Evolutionary conservation across 1,284 basidiomycete species (phyloP), one percentile per base, ranked within the genome.

Genomic region (Pascua sp.): DNA sequence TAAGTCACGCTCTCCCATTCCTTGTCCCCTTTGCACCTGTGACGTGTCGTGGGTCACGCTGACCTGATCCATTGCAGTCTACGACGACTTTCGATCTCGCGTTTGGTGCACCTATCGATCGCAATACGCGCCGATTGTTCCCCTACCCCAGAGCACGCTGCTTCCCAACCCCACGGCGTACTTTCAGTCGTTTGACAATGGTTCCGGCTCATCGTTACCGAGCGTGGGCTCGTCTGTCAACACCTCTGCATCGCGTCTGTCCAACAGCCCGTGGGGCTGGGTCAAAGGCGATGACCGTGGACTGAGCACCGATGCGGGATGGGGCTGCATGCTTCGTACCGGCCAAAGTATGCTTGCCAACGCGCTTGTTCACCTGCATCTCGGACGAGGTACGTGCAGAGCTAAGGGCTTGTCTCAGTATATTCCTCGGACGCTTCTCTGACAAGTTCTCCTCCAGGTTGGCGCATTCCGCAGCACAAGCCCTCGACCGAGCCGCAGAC

Each of bases 311-410:
- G 95, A 98, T 79, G 82, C 91, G 0, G 95, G 95, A 0, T 98
- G 95, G 95, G 95, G 95, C 0, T 98, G 95, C 76, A 98, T 98
- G 95, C 77, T 98, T 36, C 80, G 95, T 24, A 98, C 95, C 0
- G 94, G 93, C 0, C 95, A 98, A 78, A 90, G 89, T 66, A 72
- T 98, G 60, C 80, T 98, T 15, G 95, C 92, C 5, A 97, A 94
- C 67, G 86, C 93, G 0, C 79, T 98, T 18, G 76, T 94, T 13
- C 84, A 88, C 71, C 77, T 90, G 7, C 90, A 95, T 77, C 80
- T 96, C 0, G 91, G 91, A 3, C 81, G 92, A 78, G 89, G 24
- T 32, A 32, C 24, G 24, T 91, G 24, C 24, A 32, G 24, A 32
- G 4, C 24, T 32, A 32, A 32, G 24, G 24, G 24, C 24, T 32